Percentiles rank a stretch among this genome's conserved stretches.
Conservation (phyloP, 2,329 filamentous ascomycete species). For the Aaosphaeria arxii region DNA sequence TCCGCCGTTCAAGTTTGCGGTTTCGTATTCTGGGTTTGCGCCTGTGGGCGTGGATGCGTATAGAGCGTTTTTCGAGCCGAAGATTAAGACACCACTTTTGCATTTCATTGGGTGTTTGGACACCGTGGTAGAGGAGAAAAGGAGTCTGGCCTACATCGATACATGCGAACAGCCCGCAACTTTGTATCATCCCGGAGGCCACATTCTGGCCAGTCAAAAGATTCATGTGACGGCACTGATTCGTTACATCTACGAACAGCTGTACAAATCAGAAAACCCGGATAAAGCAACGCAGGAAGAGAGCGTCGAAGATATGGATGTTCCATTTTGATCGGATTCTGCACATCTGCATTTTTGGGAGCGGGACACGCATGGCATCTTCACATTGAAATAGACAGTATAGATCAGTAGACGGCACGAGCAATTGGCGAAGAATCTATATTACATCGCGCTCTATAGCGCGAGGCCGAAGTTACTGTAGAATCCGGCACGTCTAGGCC, state of each 20-base stretch:
- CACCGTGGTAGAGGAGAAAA: slow-evolving; percentile 78
- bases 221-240: slow-evolving; percentile 76
- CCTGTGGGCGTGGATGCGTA: slow-evolving; percentile 60
- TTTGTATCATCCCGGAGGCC: slow-evolving; percentile 80
- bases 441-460: slow-evolving; percentile 33
- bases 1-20: slow-evolving; percentile 64
- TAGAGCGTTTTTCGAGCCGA: slow-evolving; percentile 69
- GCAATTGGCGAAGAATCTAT: slow-evolving; percentile 21
- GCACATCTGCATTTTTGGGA: no score
- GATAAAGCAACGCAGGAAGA: slow-evolving; percentile 48
- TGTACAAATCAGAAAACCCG: slow-evolving; percentile 39
- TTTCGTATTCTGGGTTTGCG: slow-evolving; percentile 75
- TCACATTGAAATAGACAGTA: slow-evolving; percentile 1
- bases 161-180: slow-evolving; percentile 56
- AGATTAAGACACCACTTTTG: slow-evolving; percentile 72
- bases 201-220: slow-evolving; percentile 80
- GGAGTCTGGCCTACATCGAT: slow-evolving; percentile 66
- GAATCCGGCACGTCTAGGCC: neutral
- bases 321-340: slow-evolving; percentile 53
- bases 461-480: slow-evolving; percentile 13
- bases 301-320: slow-evolving; percentile 65
- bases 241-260: slow-evolving; percentile 62
- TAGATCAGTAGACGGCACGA: slow-evolving; percentile 6
- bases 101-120: slow-evolving; percentile 83
- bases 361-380: no score